A percentile compares a stretch with the other conserved stretches of the same genome.
phyloP scores from a whole-genome alignment of 140 eudicot genomes.

The Ambrosia hybrid region DNA sequence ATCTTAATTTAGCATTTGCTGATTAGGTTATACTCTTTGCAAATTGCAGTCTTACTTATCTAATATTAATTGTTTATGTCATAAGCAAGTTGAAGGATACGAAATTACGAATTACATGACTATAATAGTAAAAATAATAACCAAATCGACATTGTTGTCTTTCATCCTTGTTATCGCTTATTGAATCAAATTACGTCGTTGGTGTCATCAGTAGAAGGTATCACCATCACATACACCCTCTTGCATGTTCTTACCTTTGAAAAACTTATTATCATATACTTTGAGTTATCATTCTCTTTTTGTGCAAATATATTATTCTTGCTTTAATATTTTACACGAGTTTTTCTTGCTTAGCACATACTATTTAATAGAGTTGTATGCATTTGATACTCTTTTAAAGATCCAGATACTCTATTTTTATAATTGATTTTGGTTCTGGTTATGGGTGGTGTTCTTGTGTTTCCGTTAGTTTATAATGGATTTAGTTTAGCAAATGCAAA shows the following conservation, averaged over 20 bases:
- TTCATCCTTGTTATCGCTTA: no score
- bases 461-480: background rate
- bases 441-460: background rate
- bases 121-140: background rate
- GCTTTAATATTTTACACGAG: background rate
- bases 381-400: conserved; percentile 1
- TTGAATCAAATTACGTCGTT: background rate
- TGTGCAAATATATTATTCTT: background rate
- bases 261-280: background rate
- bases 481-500: background rate
- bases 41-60: background rate
- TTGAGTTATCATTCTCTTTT: background rate
- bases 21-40: conserved; percentile 1
- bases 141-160: background rate
- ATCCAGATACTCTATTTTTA: background rate
- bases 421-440: background rate
- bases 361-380: conserved; percentile 7
- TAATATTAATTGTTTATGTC: background rate
- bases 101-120: conserved; percentile 1
- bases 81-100: conserved; percentile 9
- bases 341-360: conserved; percentile 4
- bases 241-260: background rate
- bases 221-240: no score
- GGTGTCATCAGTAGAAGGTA: background rate
- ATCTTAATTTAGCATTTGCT: no score